Percentiles rank a stretch among this genome's conserved stretches.
These are phyloP conservation scores for Streptanthus diversifolius DNA, from an alignment of 345 rosid genomes.

Conservation along the genomic window DNA sequence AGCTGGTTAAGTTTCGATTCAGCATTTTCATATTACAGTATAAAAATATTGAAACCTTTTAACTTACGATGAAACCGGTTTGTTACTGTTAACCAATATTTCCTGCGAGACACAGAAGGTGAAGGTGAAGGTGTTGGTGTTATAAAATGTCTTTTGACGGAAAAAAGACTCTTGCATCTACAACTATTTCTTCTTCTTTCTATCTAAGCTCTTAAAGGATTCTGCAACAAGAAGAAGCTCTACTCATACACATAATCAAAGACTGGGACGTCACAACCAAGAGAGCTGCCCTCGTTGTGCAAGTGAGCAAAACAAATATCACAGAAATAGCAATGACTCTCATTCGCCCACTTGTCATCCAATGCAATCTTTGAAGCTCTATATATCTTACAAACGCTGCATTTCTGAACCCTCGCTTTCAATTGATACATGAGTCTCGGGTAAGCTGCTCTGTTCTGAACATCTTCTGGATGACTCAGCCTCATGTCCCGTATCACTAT, in stretches of 20 bases:
- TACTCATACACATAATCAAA: slow-evolving; percentile 54
- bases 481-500: slow-evolving; percentile 83
- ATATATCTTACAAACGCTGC: slow-evolving; percentile 57
- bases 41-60: no score
- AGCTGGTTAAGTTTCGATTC: neutral
- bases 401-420: slow-evolving; percentile 54
- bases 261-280: slow-evolving; percentile 42
- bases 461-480: slow-evolving; percentile 69
- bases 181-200: neutral
- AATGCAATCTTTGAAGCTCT: slow-evolving; percentile 55
- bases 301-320: slow-evolving; percentile 61
- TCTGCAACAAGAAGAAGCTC: neutral
- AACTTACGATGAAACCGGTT: neutral
- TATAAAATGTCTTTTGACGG: neutral
- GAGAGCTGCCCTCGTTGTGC: slow-evolving; percentile 43
- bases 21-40: neutral
- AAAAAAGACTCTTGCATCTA: neutral
- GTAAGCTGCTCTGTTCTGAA: slow-evolving; percentile 59
- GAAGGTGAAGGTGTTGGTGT: neutral
- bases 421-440: slow-evolving; percentile 49
- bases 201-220: neutral
- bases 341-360: slow-evolving; percentile 67
- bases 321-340: slow-evolving; percentile 80
- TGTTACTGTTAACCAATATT: neutral
- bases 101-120: neutral